Percentiles rank a stretch among this genome's conserved stretches.
phyloP scores from a whole-genome alignment of 78 protist genomes.

The slime mould (Dictyostelium discoideum) region DNA sequence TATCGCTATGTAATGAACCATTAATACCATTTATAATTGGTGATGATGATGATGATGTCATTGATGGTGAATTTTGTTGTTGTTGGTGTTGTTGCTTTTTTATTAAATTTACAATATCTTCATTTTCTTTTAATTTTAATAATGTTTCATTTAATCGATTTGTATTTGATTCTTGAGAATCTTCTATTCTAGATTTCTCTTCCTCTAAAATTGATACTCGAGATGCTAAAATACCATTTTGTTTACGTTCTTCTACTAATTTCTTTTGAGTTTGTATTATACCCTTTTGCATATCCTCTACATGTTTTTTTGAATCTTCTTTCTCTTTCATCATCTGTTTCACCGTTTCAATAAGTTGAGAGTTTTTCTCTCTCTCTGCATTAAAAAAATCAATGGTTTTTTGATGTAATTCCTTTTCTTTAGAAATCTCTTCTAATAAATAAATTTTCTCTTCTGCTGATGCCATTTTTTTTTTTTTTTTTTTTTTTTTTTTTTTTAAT shows the following conservation, averaged over 20 bases:
- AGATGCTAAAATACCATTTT: not conserved
- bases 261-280: conserved; percentile 35
- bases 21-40: not conserved
- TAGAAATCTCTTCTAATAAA: conserved; percentile 40
- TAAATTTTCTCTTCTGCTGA: conserved; percentile 34
- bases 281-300: conserved; percentile 16
- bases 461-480: conserved; percentile 9
- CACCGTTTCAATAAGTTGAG: not conserved
- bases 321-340: not conserved
- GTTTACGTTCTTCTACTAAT: conserved; percentile 39
- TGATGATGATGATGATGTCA: not conserved
- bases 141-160: not conserved
- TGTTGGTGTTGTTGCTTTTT: conserved; percentile 11
- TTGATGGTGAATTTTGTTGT: not conserved
- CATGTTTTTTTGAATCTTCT: not conserved
- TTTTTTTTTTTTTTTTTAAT: not conserved
- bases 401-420: conserved; percentile 48
- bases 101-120: not conserved
- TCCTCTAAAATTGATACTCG: not conserved
- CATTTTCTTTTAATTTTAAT: conserved; percentile 9
- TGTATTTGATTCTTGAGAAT: conserved; percentile 10
- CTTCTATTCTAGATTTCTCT: not conserved
- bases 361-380: conserved; percentile 28
- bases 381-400: conserved; percentile 34
- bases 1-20: not conserved